These are phyloP conservation scores for Aspergillus persii DNA, from an alignment of 2,329 filamentous ascomycete species.

Conservation along the genomic window DNA sequence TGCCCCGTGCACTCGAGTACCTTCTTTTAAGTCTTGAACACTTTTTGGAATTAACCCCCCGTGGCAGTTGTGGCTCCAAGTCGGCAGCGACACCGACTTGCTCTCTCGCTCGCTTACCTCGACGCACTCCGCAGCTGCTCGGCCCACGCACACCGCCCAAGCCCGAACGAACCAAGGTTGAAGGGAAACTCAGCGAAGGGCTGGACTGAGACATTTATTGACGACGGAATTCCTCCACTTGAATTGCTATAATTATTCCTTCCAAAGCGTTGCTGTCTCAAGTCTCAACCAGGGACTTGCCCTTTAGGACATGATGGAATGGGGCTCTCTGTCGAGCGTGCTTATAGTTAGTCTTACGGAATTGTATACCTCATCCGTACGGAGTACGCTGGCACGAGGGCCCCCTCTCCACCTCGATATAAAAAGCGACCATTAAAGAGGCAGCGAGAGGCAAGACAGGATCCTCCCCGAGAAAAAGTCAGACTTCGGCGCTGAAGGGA, in stretches of 20 bases:
- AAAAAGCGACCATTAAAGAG: neutral
- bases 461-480: neutral
- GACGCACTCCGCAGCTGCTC: neutral
- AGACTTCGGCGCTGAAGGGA: neutral
- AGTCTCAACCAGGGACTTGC: neutral
- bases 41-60: neutral
- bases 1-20: neutral
- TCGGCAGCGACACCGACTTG: neutral
- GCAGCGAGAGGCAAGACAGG: neutral
- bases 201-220: neutral
- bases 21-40: too few species aligned
- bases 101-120: neutral
- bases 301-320: neutral
- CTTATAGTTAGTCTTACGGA: neutral
- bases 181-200: neutral
- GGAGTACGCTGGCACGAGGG: neutral
- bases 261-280: neutral
- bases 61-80: conserved; percentile 1
- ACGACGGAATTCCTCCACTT: conserved; percentile 2
- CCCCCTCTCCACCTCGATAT: neutral
- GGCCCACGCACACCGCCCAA: neutral
- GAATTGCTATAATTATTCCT: neutral
- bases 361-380: neutral
- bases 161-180: neutral
- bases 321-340: neutral